Conservation (phyloP, 257 asterid genomes). For the Solanum etuberosum region DNA sequence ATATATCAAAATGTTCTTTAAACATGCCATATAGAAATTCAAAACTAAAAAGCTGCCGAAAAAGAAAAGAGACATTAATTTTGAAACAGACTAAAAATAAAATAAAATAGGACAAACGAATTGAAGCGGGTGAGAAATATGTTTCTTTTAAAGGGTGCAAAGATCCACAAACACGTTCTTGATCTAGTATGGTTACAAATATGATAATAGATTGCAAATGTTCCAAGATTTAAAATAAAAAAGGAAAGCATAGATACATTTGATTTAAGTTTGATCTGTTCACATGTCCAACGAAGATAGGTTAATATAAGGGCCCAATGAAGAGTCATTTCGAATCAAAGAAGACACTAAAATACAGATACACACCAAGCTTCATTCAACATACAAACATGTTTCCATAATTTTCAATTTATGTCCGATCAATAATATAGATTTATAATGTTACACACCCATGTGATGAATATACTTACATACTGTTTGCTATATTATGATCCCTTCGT, state of each 20-base stretch:
- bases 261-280: background rate
- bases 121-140: rapidly evolving
- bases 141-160: background rate
- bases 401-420: background rate
- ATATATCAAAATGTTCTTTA: background rate
- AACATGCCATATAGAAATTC: no score
- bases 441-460: background rate
- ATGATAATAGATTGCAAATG: background rate
- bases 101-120: background rate
- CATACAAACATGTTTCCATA: background rate
- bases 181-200: background rate
- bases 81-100: background rate
- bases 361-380: background rate
- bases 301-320: background rate
- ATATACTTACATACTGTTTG: background rate
- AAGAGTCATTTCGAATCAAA: background rate
- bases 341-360: background rate
- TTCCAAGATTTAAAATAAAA: background rate
- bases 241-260: background rate
- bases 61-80: background rate
- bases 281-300: background rate
- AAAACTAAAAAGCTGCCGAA: no score
- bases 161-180: background rate
- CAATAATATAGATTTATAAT: background rate
- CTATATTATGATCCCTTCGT: no score